A percentile compares a stretch with the other conserved stretches of the same genome.
phyloP scores from a whole-genome alignment of 768 basidiomycete species.

The Hypholoma sublateritium region DNA sequence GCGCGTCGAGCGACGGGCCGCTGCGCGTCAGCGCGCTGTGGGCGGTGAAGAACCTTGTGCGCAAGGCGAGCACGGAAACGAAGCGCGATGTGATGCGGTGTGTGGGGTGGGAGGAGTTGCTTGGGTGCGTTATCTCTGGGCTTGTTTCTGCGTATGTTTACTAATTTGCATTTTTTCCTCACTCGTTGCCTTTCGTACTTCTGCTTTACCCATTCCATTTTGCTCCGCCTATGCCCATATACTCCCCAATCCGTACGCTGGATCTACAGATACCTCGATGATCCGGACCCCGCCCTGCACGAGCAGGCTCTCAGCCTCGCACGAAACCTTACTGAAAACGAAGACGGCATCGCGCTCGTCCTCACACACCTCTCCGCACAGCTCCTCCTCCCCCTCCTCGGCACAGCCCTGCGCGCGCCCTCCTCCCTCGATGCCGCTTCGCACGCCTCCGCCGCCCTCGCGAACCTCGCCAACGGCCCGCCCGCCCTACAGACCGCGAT shows the following conservation, averaged over 20 bases:
- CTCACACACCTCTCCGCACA: slow-evolving; percentile 48
- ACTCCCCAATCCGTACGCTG: background rate
- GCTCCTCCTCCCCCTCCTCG: slow-evolving; percentile 48
- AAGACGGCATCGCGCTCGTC: slow-evolving; percentile 60
- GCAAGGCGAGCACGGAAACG: slow-evolving; percentile 56
- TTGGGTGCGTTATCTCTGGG: too few relatives aligned
- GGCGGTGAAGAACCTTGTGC: slow-evolving; percentile 83
- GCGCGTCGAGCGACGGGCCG: slow-evolving; percentile 46
- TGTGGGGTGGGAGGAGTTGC: slow-evolving; percentile 64
- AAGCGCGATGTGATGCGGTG: slow-evolving; percentile 68
- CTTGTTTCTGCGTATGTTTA: too few relatives aligned
- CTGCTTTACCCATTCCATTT: too few relatives aligned
- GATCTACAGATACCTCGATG: slow-evolving; percentile 47
- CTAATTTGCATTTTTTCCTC: too few relatives aligned
- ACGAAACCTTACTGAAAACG: slow-evolving; percentile 65
- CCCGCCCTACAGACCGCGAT: slow-evolving; percentile 51
- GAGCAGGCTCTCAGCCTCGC: slow-evolving; percentile 73
- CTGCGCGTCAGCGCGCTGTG: slow-evolving; percentile 76
- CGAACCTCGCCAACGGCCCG: slow-evolving; percentile 67
- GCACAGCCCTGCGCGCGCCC: slow-evolving; percentile 44
- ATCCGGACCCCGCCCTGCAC: slow-evolving; percentile 53
- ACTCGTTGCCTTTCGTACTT: too few relatives aligned
- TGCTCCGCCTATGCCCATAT: too few relatives aligned
- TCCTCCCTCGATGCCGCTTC: slow-evolving; percentile 26
- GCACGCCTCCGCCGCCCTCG: slow-evolving; percentile 58